Conservation (phyloP, 2,329 filamentous ascomycete genomes). For the Thyridium curvatum region DNA sequence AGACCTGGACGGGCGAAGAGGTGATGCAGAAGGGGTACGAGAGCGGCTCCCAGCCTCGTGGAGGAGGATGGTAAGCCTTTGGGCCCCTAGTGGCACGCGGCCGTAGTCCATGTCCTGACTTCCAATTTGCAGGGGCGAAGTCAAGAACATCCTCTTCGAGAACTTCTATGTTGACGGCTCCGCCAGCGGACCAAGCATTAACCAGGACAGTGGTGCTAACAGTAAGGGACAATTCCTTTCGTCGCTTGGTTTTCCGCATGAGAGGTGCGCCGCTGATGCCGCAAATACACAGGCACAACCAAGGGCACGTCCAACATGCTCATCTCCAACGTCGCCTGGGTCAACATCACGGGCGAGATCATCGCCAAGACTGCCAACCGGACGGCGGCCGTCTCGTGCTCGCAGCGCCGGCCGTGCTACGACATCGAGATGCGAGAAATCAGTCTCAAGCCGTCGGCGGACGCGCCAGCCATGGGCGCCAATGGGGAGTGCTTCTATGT, state of each 20-base stretch:
- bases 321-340: conserved; percentile 40
- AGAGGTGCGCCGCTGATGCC: too few relatives aligned
- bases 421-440: conserved; percentile 32
- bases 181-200: conserved; percentile 33
- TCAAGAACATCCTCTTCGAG: conserved; percentile 42
- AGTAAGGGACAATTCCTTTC: conserved; percentile 5
- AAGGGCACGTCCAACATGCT: conserved; percentile 42
- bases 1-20: conserved; percentile 46
- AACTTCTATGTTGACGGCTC: conserved; percentile 44
- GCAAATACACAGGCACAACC: conserved; percentile 12
- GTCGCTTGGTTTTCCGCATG: too few relatives aligned
- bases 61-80: conserved; percentile 32
- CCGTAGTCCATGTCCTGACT: too few relatives aligned
- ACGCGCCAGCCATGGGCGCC: conserved; percentile 12
- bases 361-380: conserved; percentile 18
- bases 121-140: conserved; percentile 35
- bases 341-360: conserved; percentile 44
- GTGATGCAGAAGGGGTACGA: conserved; percentile 41
- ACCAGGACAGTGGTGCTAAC: conserved; percentile 42
- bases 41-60: conserved; percentile 37
- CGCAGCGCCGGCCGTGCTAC: conserved; percentile 40
- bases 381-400: conserved; percentile 38
- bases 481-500: conserved; percentile 20
- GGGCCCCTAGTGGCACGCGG: not conserved
- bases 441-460: conserved; percentile 11